A percentile compares a stretch with the other conserved stretches of the same genome.
phyloP scores from a whole-genome alignment of 1,139 yeast species.

The Waltiozyma sp. region DNA sequence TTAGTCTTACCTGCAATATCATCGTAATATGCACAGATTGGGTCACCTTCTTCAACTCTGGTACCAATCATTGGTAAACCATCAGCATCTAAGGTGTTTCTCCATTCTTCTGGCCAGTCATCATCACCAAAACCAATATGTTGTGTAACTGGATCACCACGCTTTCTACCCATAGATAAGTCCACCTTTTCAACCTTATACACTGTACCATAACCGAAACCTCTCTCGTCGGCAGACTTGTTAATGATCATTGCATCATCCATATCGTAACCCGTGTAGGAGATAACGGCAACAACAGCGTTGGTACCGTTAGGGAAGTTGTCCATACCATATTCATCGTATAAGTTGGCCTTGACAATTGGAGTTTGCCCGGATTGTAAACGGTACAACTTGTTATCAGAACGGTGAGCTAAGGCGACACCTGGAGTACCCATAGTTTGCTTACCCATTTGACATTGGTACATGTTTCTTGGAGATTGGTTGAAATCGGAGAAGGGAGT shows the following conservation, averaged over 20 bases:
- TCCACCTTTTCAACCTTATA: constrained; percentile 91
- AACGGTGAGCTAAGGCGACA: constrained; percentile 83
- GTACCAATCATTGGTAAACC: constrained; percentile 90
- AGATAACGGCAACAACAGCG: constrained; percentile 97
- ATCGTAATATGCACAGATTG: constrained; percentile 85
- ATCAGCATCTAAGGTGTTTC: constrained; percentile 76
- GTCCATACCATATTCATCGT: constrained; percentile 96
- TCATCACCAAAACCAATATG: constrained; percentile 93
- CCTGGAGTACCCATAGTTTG: constrained; percentile 99
- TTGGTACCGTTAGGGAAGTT: constrained; percentile 97
- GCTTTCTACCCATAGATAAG: constrained; percentile 62
- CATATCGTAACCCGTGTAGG: constrained; percentile 99
- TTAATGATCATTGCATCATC: constrained; percentile 98
- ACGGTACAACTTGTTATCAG: constrained; percentile 89
- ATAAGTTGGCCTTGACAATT: constrained; percentile 84
- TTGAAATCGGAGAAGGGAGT: constrained; percentile 97
- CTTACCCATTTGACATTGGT: constrained; percentile 99
- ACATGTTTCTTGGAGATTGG: constrained; percentile 99
- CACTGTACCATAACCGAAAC: constrained; percentile 95
- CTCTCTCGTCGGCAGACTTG: constrained; percentile 95
- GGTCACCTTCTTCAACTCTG: constrained; percentile 89
- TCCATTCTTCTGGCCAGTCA: constrained; percentile 88
- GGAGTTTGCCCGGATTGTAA: constrained; percentile 96
- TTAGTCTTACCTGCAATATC: constrained; percentile 87
- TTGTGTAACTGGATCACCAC: constrained; percentile 92